phyloP scores from a whole-genome alignment of 306 rosid genomes.

The Trifolium subterraneum region DNA sequence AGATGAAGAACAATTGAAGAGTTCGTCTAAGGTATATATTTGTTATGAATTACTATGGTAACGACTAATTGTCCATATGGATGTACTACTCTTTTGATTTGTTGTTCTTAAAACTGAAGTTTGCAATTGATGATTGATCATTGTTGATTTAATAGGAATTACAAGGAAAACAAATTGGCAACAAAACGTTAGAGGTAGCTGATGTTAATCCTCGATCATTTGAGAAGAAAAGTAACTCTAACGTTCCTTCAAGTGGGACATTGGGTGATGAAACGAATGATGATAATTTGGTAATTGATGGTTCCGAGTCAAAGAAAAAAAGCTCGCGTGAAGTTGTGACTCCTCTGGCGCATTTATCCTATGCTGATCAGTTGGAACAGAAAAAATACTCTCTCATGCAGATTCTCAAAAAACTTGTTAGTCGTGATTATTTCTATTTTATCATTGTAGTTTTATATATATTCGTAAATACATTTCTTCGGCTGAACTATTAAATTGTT shows the following conservation, averaged over 20 bases:
- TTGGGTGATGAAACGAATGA: conserved; percentile 52
- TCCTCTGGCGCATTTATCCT: conserved; percentile 88
- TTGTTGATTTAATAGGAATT: conserved; percentile 57
- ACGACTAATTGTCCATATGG: conserved; percentile 6
- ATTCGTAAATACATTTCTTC: neutral
- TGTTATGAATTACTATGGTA: neutral
- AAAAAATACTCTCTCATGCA: conserved; percentile 73
- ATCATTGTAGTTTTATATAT: conserved; percentile 10
- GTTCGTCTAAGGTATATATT: conserved; percentile 68
- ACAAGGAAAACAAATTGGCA: conserved; percentile 71
- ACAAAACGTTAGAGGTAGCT: conserved; percentile 67
- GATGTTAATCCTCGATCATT: conserved; percentile 77
- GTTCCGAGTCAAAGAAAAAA: conserved; percentile 53
- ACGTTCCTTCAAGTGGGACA: conserved; percentile 44
- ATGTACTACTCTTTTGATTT: conserved; percentile 37
- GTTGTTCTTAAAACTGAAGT: conserved; percentile 21
- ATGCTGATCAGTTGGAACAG: conserved; percentile 86
- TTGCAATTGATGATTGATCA: conserved; percentile 1
- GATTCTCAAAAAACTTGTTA: conserved; percentile 83
- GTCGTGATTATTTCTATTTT: conserved; percentile 45
- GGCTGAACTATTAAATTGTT: conserved; percentile 14
- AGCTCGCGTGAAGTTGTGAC: conserved; percentile 73
- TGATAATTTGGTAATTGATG: conserved; percentile 49
- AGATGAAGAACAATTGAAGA: conserved; percentile 69
- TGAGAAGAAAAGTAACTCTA: conserved; percentile 62